Evolutionary conservation across 805 yeast species (phyloP), one percentile per base, ranked within the genome.

Genomic region (Nakazawaea holstii): DNA sequence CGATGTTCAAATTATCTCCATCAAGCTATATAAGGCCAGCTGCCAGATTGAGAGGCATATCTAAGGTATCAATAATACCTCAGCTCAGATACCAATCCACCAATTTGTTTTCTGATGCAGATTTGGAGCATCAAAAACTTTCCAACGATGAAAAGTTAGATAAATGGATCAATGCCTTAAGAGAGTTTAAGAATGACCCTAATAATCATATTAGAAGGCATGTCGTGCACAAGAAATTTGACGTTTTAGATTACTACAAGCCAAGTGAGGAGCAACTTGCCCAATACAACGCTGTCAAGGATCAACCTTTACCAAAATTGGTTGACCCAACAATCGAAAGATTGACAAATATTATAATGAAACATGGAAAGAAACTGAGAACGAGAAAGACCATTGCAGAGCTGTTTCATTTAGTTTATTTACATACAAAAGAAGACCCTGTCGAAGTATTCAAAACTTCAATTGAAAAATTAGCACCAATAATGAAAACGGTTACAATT

Each of bases 341-440:
- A 56, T 79, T 94, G 59, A 83, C 87, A 46, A 90, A 90, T 61
- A 74, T 90, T 69, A 81, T 94, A 52, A 94, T 94, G 98, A 81
- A 87, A 60, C 83, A 88, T 61, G 99, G 99, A 38, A 82, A 83
- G 64, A 94, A 91, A 64, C 78, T 87, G 47, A 69, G 73, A 43
- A 97, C 98, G 0, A 84, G 83, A 60, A 83, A 76, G 56, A 73
- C 76, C 42, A 72, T 94, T 48, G 76, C 84, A 45, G 77, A 84
- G 60, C 95, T 97, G 0, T 72, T 94, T 44, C 90, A 91, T 60
- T 69, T 91, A 42, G 84, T 83, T 37, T 87, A 78, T 65, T 74
- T 89, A 54, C 80, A 82, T 58, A 71, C 80, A 11, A 77, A 96
- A 64, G 61, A 72, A 55, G 92, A 94, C 62, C 98, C 98, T 3